Evolutionary conservation across 306 rosid genomes (phyloP).

Genomic region (Quercus berberidifolia): DNA sequence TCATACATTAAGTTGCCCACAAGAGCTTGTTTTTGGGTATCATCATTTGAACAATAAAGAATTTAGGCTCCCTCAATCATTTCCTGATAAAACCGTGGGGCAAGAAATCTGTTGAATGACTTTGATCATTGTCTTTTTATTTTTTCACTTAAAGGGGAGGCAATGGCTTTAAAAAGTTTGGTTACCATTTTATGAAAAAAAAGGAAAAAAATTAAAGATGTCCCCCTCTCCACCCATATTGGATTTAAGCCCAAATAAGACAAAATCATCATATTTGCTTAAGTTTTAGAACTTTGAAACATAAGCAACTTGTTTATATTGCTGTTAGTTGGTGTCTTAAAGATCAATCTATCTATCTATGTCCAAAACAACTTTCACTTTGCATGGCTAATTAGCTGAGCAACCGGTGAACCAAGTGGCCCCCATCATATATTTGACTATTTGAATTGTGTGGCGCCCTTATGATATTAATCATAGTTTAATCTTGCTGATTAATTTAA

Average conservation of each 20-base stretch:
- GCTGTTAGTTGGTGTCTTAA: not conserved
- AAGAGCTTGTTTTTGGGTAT: not conserved
- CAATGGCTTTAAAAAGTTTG: not conserved
- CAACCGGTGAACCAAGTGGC: not conserved
- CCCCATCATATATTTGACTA: too few species aligned
- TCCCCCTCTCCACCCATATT: not conserved
- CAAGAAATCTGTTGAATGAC: not conserved
- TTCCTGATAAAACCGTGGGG: not conserved
- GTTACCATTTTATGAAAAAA: not conserved
- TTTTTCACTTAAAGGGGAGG: not conserved
- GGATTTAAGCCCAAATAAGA: not conserved
- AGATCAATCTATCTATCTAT: not conserved
- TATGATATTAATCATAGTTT: not conserved
- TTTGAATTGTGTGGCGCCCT: conserved; percentile 5
- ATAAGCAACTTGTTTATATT: conserved; percentile 27
- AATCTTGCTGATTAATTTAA: not conserved
- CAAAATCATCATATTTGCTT: conserved; percentile 13
- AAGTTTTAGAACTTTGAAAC: conserved; percentile 18
- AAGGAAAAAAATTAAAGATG: not conserved
- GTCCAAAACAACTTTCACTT: not conserved
- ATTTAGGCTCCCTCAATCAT: conserved; percentile 18
- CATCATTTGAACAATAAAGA: not conserved
- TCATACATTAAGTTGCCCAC: too few species aligned
- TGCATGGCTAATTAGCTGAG: not conserved
- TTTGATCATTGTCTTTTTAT: not conserved